Evolutionary conservation across 768 basidiomycete species (phyloP).

Genomic region (Termitomyces sp.): DNA sequence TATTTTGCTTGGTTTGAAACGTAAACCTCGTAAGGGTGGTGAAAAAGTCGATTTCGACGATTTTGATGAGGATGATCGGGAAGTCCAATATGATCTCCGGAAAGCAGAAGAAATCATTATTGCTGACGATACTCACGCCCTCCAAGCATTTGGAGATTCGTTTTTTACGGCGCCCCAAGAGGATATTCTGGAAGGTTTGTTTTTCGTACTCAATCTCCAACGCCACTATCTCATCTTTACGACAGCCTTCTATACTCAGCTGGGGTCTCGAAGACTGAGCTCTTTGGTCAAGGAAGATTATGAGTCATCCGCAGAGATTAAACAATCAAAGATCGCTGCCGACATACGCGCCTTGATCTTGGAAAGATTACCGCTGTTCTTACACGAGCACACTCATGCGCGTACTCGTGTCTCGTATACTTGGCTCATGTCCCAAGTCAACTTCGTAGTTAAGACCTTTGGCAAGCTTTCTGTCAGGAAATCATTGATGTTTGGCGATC

Average conservation of each 20-base stretch:
- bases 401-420: constrained; percentile 52
- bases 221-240: background rate
- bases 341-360: constrained; percentile 62
- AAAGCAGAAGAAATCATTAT: constrained; percentile 68
- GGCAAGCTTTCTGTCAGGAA: constrained; percentile 60
- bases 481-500: constrained; percentile 46
- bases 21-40: constrained; percentile 34
- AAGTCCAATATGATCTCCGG: constrained; percentile 66
- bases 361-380: constrained; percentile 84
- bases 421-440: constrained; percentile 58
- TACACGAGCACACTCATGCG: constrained; percentile 80
- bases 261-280: constrained; percentile 75
- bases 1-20: constrained; percentile 70
- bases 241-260: constrained; percentile 63
- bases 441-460: constrained; percentile 69
- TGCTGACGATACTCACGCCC: constrained; percentile 80
- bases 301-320: constrained; percentile 48
- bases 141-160: constrained; percentile 71
- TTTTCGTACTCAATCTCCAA: background rate
- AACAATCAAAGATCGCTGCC: constrained; percentile 36
- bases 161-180: constrained; percentile 84
- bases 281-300: constrained; percentile 75
- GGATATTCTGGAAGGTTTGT: constrained; percentile 77
- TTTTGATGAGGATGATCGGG: constrained; percentile 70
- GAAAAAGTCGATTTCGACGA: constrained; percentile 28